Evolutionary conservation across 805 yeast species (phyloP), one percentile per base, ranked within the genome.

Genomic region (Candida corydali): DNA sequence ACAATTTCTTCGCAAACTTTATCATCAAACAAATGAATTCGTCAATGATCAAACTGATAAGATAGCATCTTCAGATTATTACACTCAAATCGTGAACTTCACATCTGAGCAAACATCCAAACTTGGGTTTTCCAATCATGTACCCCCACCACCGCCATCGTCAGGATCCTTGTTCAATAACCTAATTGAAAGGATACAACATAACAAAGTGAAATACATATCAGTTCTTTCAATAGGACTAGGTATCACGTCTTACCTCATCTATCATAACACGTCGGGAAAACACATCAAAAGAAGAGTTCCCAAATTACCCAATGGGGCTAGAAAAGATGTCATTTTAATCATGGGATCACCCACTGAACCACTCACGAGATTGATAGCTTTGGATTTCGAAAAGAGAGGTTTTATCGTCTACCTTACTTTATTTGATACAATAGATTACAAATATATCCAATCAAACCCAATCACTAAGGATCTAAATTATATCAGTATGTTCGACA

Each of bases 351-450:
- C 87, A 1, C 88, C 89, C 2, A 68, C 76, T 2, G 91, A 84
- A 43, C 86, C 87, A 1, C 61, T 85, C 38, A 78, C 86, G 1
- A 69, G 85, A 39, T 67, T 80, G 35, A 61, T 86, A 20, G 85
- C 88, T 1, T 69, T 75, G 39, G 95, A 86, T 53, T 69, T 86
- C 44, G 88, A 85, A 44, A 72, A 73, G 30, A 65, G 95, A 37
- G 95, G 95, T 1, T 86, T 83, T 52, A 81, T 87, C 22, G 88
- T 87, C 3, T 86, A 82, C 53, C 69, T 86, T 44, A 80, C 94
- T 0, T 75, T 80, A n/a, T 55, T 75, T n/a, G 76, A 72, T 41
- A 86, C 79, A 19, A 70, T 67, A 43, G 86, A 81, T 42, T 54
- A 66, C 29, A 63, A 59, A 45, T 70, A 71, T 37, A 63, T 78